These are phyloP conservation scores for Claviceps quebecensis DNA, from an alignment of 2,329 filamentous ascomycete species.

Conservation along the genomic window DNA sequence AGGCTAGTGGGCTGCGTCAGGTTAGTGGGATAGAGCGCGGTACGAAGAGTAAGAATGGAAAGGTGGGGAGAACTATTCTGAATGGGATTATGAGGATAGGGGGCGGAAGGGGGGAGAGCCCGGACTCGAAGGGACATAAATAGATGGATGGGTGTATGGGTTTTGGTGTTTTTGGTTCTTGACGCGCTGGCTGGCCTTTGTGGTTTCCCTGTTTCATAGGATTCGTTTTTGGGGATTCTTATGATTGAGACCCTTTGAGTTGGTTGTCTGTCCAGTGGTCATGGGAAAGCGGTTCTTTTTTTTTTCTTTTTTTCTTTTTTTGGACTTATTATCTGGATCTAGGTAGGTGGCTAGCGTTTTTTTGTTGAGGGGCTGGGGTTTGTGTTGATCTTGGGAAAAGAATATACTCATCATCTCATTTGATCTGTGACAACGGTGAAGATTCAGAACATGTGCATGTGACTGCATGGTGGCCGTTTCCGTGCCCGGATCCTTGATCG, in stretches of 20 bases:
- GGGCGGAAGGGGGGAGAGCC: constrained; percentile 25
- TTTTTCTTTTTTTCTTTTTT: neutral
- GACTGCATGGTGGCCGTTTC: too few relatives aligned
- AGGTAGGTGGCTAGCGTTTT: neutral
- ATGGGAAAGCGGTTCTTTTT: neutral
- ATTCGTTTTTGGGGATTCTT: too few relatives aligned
- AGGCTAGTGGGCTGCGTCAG: constrained; percentile 15
- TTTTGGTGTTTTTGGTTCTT: constrained; percentile 1
- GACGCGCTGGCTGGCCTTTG: too few relatives aligned
- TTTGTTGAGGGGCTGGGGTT: neutral
- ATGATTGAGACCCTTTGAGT: neutral
- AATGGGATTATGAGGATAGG: constrained; percentile 32
- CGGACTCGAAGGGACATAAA: constrained; percentile 20
- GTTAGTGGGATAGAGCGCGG: constrained; percentile 14
- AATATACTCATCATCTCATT: too few relatives aligned
- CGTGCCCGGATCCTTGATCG: too few relatives aligned
- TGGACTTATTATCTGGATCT: neutral
- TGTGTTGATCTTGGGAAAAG: too few relatives aligned
- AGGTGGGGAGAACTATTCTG: constrained; percentile 27
- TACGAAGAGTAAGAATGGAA: constrained; percentile 24
- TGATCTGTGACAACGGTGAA: too few relatives aligned
- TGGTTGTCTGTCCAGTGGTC: neutral
- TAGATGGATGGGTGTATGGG: constrained; percentile 3
- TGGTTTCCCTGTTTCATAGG: neutral
- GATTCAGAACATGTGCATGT: too few relatives aligned